Percentiles rank a stretch among this genome's conserved stretches.
Conservation (phyloP, 2,329 filamentous ascomycete species). For the Aspergillus proliferans region DNA sequence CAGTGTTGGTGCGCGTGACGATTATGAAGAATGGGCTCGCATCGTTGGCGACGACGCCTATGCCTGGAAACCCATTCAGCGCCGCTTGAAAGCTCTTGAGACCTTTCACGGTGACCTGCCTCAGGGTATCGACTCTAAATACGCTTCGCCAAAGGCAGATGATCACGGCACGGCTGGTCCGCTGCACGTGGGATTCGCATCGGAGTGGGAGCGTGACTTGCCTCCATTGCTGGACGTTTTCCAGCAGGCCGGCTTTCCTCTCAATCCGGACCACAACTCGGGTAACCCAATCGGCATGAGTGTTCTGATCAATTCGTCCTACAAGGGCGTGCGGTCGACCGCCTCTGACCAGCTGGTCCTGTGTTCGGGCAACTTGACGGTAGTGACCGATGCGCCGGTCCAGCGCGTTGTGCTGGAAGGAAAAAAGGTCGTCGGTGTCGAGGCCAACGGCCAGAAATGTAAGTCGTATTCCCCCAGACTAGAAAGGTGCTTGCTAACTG, state of each 20-base stretch:
- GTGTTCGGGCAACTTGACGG: slow-evolving; percentile 46
- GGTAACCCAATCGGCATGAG: slow-evolving; percentile 55
- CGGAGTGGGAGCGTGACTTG: slow-evolving; percentile 47
- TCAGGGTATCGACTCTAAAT: slow-evolving; percentile 37
- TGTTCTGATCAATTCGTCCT: slow-evolving; percentile 45
- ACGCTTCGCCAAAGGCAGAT: slow-evolving; percentile 38
- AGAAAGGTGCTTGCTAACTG: not conserved
- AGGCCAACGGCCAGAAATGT: slow-evolving; percentile 38
- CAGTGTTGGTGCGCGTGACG: slow-evolving; percentile 51
- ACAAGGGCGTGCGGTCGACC: slow-evolving; percentile 45
- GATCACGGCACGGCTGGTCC: slow-evolving; percentile 48
- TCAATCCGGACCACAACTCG: slow-evolving; percentile 53
- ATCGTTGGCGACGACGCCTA: slow-evolving; percentile 52
- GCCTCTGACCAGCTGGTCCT: slow-evolving; percentile 45
- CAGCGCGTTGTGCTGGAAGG: slow-evolving; percentile 44
- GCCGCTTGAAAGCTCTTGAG: slow-evolving; percentile 50
- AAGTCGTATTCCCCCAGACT: slow-evolving; percentile 8
- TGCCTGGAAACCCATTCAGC: slow-evolving; percentile 49
- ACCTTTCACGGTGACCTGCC: slow-evolving; percentile 44
- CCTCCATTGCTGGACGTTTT: slow-evolving; percentile 43
- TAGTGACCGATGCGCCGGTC: slow-evolving; percentile 46
- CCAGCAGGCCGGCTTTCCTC: slow-evolving; percentile 42
- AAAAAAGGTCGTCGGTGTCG: slow-evolving; percentile 42
- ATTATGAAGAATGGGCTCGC: slow-evolving; percentile 57
- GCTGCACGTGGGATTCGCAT: slow-evolving; percentile 45